These are phyloP conservation scores for Trichoderma lentiforme DNA, from an alignment of 2,329 filamentous ascomycete genomes.

Conservation along the genomic window DNA sequence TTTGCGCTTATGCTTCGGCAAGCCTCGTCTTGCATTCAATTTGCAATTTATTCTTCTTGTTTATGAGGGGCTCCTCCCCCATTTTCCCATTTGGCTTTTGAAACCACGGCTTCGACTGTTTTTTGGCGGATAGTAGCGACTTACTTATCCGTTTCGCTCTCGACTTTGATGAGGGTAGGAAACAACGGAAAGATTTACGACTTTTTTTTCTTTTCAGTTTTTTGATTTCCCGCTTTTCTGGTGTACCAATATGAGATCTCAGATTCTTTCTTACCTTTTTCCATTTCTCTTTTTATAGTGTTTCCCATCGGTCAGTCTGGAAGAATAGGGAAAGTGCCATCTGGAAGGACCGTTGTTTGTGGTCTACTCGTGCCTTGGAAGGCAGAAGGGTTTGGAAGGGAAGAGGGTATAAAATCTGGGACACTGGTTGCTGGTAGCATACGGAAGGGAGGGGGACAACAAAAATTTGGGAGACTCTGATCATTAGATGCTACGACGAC, in stretches of 20 bases:
- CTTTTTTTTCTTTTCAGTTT: background rate
- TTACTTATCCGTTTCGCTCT: background rate
- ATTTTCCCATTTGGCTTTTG: background rate
- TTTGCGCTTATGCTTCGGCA: background rate
- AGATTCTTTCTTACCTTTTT: background rate
- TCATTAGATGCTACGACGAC: background rate
- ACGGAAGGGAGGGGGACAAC: background rate
- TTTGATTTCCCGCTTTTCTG: background rate
- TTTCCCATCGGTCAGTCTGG: background rate
- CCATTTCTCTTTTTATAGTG: background rate
- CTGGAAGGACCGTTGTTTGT: background rate
- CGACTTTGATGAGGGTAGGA: background rate
- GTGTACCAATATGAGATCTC: background rate
- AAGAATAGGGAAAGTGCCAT: background rate
- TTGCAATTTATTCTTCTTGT: background rate
- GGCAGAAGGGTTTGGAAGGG: background rate
- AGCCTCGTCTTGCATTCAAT: background rate
- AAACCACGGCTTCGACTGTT: background rate
- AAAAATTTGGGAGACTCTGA: background rate
- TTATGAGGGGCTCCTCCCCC: background rate
- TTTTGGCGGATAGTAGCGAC: background rate
- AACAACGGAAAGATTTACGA: background rate
- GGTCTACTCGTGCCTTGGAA: background rate
- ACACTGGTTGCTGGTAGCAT: slow-evolving; percentile 1
- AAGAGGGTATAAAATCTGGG: background rate